Base-by-base conservation (phyloP, 164 flowering plant species). In the Dillenia turbinata region DNA sequence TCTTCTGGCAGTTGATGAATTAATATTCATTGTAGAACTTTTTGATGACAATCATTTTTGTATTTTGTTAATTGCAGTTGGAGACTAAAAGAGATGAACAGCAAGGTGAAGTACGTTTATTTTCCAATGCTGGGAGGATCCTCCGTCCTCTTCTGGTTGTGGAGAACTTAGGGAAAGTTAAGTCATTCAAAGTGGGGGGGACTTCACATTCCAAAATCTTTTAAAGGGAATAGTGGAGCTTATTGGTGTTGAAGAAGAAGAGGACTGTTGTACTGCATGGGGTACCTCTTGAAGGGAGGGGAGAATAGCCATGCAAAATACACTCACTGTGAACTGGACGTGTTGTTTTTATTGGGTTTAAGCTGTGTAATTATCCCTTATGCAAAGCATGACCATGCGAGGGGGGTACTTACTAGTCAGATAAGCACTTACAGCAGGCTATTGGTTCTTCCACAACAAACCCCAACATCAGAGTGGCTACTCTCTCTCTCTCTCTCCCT, bases 371-470 rank as follows among this genome's bases (percentile, higher is more conserved):
- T 94, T 9, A 81, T 94, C 45, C 98, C 98, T 11, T 94, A 83
- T 74, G 87, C 92, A 3, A 94, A 94, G 78, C 98, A 94, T 61
- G 89, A 94, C 56, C 94, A 89, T 76, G 96, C 98, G 1, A 80
- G 85, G 72, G 82, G 98, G 52, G 90, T 84, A 9, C 85, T 94
- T 91, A 81, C 67, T 89, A 94, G 56, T 79, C 91, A 12, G 92
- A 89, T 68, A 94, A 94, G 66, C 98, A 94, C 69, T 90, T 89
- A 14, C 89, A 86, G 46, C 98, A 94, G 68, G 97, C 96, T 7
- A 87, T 94, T 52, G 97, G 97, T 43, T 89, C 67, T 71, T 78
- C 86, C 8, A 77, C 90, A 5, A 82, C 95, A 56, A 94, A 91
- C 68, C 93, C 95, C 5, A 75, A 77, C 54, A 79, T 87, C 16